Base-by-base conservation (phyloP, 805 yeast species). In the Lipomyces spencermartinsiae region DNA sequence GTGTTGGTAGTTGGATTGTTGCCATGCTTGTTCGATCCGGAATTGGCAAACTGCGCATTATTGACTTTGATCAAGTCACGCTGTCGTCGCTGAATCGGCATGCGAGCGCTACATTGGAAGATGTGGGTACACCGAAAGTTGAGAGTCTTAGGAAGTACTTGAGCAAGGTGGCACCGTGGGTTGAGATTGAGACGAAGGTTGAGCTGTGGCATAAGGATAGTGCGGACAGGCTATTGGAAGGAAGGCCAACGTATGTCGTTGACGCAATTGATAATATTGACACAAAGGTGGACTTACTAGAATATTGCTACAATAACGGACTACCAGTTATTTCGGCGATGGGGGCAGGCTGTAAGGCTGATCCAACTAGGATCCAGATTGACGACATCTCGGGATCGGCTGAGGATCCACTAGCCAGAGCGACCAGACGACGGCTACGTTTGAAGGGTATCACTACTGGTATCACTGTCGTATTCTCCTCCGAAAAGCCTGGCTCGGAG, bases 301-400 rank as follows among this genome's bases (percentile, higher is more conserved):
- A 88, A 39, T 93, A 84, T 78, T 89, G 97, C 72, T 81, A 88
- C 76, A 82, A 83, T 19, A 80, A 86, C 57, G 78, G 83, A 1
- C 76, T 94, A 43, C 86, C 85, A n/a, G 90, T 93, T 39, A 85
- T 95, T 53, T 88, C 97, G 4, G 91, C 97, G 0, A 96, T 96
- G 87, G 99, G 99, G 34, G 98, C 99, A 0, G 97, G 97, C 4
- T 90, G 97, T 73, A 95, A 95, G 78, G 89, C 97, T 62, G 99
- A 95, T 77, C 96, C 98, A 12, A 89, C 98, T 2, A 83, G 98
- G 75, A 86, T 95, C 66, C 91, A 92, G 76, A 84, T 95, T 55
- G 93, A 93, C 43, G 99, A 95, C 79, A 87, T 95, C 63, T 88
- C 96, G 43, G 86, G 85, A 62, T 91, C 99, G 0, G 94, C 91